Evolutionary conservation across 1,139 yeast species (phyloP), one percentile per base, ranked within the genome.

Genomic region (Diutina siamensis): DNA sequence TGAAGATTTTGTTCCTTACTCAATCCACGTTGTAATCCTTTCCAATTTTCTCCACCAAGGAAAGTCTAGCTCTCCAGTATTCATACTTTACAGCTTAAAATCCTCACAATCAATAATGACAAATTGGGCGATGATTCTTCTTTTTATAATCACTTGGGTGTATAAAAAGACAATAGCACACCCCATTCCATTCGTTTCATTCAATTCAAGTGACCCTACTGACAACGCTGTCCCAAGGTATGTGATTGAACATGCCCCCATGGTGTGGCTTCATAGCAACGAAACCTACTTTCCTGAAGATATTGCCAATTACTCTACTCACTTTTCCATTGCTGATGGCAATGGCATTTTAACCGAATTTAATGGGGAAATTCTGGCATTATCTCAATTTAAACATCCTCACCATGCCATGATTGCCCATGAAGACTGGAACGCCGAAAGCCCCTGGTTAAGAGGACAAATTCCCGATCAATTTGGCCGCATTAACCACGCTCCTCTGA

Each of bases 221-320:
- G n/a, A n/a, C 10, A 25, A 5, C 28, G 10, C 28, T 10, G 28
- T 25, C 28, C 28, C 28, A 25, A 25, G 28, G 20, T 36, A 21
- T n/a, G 28, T 36, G 18, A 21, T 36, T 5, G 18, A 36, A 7
- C n/a, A 38, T 25, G 31, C 42, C 7, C 42, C 42, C 7, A 10
- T 15, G 3, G 42, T 38, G n/a, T 38, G 42, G 42, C 32, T 38
- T 7, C 42, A 38, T 25, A 22, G 32, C 21, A 17, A 38, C 9
- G 42, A 38, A 25, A 22, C 25, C 15, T 38, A 38, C 28, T 38
- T 38, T 15, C 42, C 42, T 25, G 42, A 32, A 3, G 42, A 38
- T 38, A 17, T 38, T 25, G 33, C 13, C 25, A 27, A 38, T 2
- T 38, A 38, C 17, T 8, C 15, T 17, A 15, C 28, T 13, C 42